Conservation (phyloP, 768 basidiomycete species). For the Lenzites betulinus region DNA sequence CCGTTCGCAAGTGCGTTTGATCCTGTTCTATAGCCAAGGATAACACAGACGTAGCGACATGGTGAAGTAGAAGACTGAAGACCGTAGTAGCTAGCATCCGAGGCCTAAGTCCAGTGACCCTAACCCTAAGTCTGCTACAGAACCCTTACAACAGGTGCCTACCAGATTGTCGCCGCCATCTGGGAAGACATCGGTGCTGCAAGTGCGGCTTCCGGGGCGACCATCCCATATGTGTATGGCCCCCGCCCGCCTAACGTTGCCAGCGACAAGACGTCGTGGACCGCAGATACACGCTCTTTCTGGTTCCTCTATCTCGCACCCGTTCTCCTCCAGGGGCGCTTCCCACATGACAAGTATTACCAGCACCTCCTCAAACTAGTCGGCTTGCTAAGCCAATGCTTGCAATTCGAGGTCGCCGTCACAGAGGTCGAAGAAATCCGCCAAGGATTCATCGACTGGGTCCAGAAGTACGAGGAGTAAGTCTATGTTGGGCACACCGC, state of each 20-base stretch:
- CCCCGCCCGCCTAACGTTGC: constrained; percentile 22
- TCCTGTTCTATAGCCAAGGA: too few species aligned
- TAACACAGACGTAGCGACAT: too few species aligned
- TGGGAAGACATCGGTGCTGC: constrained; percentile 30
- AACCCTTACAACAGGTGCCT: constrained; percentile 10
- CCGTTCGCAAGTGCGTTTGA: too few species aligned
- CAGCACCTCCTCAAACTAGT: constrained; percentile 30
- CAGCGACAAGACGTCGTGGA: constrained; percentile 20
- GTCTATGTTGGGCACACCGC: too few species aligned
- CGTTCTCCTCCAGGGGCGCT: constrained; percentile 23
- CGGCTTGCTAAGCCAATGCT: constrained; percentile 25
- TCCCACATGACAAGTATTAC: constrained; percentile 28
- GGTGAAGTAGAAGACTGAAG: too few species aligned
- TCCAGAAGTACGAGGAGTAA: constrained; percentile 24
- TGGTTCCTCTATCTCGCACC: constrained; percentile 31
- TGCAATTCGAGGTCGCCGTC: constrained; percentile 25
- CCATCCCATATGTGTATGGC: constrained; percentile 26
- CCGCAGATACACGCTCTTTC: constrained; percentile 31
- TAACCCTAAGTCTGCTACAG: too few species aligned
- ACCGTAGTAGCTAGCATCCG: too few species aligned
- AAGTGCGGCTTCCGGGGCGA: constrained; percentile 14
- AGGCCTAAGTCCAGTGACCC: too few species aligned
- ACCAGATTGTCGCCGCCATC: constrained; percentile 9
- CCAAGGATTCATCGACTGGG: constrained; percentile 24
- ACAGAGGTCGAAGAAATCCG: constrained; percentile 19